phyloP scores from a whole-genome alignment of 371 early-diverging fungal genomes.

The Mucor circinelloides region DNA sequence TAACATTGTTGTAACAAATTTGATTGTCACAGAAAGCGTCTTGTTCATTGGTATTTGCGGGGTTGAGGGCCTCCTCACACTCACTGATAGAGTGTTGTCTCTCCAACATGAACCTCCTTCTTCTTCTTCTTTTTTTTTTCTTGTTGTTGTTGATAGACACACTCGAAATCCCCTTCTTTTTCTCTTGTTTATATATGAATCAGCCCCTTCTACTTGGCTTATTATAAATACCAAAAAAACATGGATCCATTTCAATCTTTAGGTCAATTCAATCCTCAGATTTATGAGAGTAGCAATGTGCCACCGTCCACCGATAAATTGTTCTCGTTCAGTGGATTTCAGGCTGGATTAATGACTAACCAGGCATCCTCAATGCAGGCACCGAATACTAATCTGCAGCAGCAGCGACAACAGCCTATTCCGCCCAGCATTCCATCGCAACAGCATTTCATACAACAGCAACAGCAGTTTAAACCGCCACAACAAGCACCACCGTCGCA shows the following conservation, averaged over 20 bases:
- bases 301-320: conserved; percentile 29
- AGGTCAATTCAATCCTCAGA: conserved; percentile 27
- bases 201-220: neutral
- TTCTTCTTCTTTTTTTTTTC: too few species aligned
- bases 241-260: conserved; percentile 31
- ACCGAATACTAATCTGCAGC: neutral
- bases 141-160: neutral
- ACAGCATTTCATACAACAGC: neutral
- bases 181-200: neutral
- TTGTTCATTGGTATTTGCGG: too few species aligned
- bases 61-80: too few species aligned
- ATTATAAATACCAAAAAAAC: neutral
- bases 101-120: neutral
- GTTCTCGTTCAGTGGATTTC: conserved; percentile 31
- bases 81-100: too few species aligned
- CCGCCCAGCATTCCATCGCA: neutral
- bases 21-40: too few species aligned
- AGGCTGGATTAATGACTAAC: conserved; percentile 32
- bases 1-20: too few species aligned
- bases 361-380: neutral
- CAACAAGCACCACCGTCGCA: neutral
- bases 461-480: neutral
- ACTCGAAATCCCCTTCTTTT: neutral
- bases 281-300: conserved; percentile 36
- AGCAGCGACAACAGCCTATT: neutral